Evolutionary conservation across 192 early-diverging fungal genomes (phyloP).

Genomic region (Gorgonomyces haynaldii): DNA sequence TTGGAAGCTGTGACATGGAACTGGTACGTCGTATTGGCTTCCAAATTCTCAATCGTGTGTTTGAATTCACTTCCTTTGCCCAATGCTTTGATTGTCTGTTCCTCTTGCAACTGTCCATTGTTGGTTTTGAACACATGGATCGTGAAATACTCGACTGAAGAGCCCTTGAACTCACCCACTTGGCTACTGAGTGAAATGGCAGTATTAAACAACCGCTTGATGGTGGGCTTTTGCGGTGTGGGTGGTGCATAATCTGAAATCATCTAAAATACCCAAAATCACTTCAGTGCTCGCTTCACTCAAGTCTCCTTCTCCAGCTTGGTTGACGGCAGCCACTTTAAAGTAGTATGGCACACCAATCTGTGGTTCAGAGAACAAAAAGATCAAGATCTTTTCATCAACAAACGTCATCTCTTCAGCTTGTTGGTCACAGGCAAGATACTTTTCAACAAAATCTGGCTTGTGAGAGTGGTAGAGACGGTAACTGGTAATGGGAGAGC

Average conservation of each 20-base stretch:
- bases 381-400: background rate
- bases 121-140: slow-evolving; percentile 1
- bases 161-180: background rate
- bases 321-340: slow-evolving; percentile 25
- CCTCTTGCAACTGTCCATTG: background rate
- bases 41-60: slow-evolving; percentile 17
- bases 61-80: slow-evolving; percentile 4
- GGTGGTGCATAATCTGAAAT: slow-evolving; percentile 15
- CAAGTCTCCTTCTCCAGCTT: slow-evolving; percentile 15
- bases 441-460: slow-evolving; percentile 13
- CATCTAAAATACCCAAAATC: slow-evolving; percentile 16
- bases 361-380: slow-evolving; percentile 4
- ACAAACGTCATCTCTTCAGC: background rate
- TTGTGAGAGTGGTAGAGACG: slow-evolving; percentile 25
- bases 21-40: slow-evolving; percentile 16
- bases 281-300: slow-evolving; percentile 12
- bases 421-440: slow-evolving; percentile 15
- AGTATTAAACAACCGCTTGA: slow-evolving; percentile 13
- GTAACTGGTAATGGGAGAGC: slow-evolving; percentile 12
- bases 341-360: slow-evolving; percentile 26
- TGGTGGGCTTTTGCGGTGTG: slow-evolving; percentile 13
- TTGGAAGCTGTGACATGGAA: slow-evolving; percentile 19
- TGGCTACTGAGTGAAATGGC: slow-evolving; percentile 10
- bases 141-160: background rate
- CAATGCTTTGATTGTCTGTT: slow-evolving; percentile 1